A percentile compares a stretch with the other conserved stretches of the same genome.
These are phyloP conservation scores for Curvularia sp. DNA, from an alignment of 2,329 filamentous ascomycete species.

Conservation along the genomic window DNA sequence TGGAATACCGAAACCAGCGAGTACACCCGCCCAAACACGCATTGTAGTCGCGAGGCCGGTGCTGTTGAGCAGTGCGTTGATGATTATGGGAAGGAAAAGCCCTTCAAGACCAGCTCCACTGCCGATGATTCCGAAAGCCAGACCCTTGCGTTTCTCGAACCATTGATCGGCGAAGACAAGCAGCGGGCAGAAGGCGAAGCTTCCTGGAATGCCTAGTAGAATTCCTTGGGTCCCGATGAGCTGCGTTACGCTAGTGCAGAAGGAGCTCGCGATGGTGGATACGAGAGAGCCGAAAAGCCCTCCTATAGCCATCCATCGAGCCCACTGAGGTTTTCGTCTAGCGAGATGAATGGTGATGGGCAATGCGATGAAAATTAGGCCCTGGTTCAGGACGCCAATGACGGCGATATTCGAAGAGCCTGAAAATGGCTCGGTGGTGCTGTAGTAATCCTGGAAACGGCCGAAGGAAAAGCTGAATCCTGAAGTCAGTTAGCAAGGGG, in stretches of 20 bases:
- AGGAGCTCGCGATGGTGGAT: slow-evolving; percentile 20
- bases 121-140: slow-evolving; percentile 69
- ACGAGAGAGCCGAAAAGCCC: neutral
- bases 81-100: slow-evolving; percentile 52
- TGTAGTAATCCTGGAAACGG: slow-evolving; percentile 74
- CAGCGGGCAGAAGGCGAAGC: slow-evolving; percentile 55
- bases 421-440: slow-evolving; percentile 63
- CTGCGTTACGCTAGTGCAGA: slow-evolving; percentile 39
- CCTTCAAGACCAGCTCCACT: slow-evolving; percentile 51
- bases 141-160: slow-evolving; percentile 64
- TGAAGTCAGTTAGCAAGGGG: slow-evolving; percentile 34
- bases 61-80: slow-evolving; percentile 48
- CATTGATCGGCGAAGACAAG: slow-evolving; percentile 66
- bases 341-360: slow-evolving; percentile 25
- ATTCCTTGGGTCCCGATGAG: slow-evolving; percentile 50
- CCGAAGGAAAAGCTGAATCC: slow-evolving; percentile 73
- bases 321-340: slow-evolving; percentile 29
- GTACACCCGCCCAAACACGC: slow-evolving; percentile 43
- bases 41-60: slow-evolving; percentile 53
- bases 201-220: slow-evolving; percentile 52
- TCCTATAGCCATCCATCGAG: slow-evolving; percentile 3
- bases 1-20: neutral
- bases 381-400: slow-evolving; percentile 56
- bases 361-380: neutral
- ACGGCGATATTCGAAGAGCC: slow-evolving; percentile 62